These are phyloP conservation scores for Fistulinella staudtii DNA, from an alignment of 1,284 basidiomycete genomes.

Conservation along the genomic window DNA sequence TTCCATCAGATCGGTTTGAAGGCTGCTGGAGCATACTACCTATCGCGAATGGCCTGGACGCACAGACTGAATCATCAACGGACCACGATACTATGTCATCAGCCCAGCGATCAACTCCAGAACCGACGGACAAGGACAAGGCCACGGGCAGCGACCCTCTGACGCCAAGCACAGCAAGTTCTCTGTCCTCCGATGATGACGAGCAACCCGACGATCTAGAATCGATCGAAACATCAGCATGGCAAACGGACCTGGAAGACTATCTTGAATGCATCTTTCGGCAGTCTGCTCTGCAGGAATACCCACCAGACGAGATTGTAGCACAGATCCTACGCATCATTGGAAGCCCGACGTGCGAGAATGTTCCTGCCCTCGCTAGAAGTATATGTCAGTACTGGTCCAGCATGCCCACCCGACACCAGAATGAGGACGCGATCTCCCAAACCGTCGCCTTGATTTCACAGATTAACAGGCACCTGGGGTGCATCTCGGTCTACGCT, in stretches of 20 bases:
- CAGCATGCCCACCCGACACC: slow-evolving; percentile 9
- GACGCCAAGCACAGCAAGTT: no score
- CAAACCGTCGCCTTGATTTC: slow-evolving; percentile 10
- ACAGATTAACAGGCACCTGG: slow-evolving; percentile 6
- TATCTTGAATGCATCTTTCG: slow-evolving; percentile 13
- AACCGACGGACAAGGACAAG: no score
- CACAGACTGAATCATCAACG: no score
- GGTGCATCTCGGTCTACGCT: slow-evolving; percentile 2
- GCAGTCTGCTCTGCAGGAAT: slow-evolving; percentile 5
- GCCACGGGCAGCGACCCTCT: no score
- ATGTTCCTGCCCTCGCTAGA: slow-evolving; percentile 11
- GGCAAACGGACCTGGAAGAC: slow-evolving; percentile 14
- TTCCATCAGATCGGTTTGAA: no score
- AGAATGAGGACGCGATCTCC: slow-evolving; percentile 6
- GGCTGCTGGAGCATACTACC: no score
- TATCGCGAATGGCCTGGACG: no score
- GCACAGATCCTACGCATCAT: slow-evolving; percentile 7
- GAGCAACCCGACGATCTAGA: no score
- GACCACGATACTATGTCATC: no score
- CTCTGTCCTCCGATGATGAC: no score
- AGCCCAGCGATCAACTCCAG: no score
- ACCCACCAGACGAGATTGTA: slow-evolving; percentile 10
- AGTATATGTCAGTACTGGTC: slow-evolving; percentile 13
- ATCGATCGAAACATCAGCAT: no score
- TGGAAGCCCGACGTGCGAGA: slow-evolving; percentile 8